Evolutionary conservation across 345 rosid genomes (phyloP), one percentile per base, ranked within the genome.

Genomic region (Rubroshorea leprosula): DNA sequence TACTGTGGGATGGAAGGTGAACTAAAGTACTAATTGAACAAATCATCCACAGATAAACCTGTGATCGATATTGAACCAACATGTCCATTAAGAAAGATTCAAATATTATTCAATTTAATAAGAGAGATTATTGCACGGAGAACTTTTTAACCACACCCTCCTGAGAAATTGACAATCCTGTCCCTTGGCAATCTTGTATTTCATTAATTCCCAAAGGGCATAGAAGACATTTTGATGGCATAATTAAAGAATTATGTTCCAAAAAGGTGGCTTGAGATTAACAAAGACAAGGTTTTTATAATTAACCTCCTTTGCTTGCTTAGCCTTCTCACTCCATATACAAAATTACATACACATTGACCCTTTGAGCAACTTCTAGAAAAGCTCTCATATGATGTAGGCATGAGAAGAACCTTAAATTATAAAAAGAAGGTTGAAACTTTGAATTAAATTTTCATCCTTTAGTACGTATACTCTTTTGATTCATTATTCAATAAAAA

Each of bases 71-170:
- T n/a, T n/a, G n/a, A n/a, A n/a, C n/a, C n/a, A n/a, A n/a, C n/a
- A n/a, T n/a, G n/a, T n/a, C n/a, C n/a, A n/a, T n/a, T n/a, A n/a
- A n/a, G n/a, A n/a, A n/a, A n/a, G n/a, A n/a, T n/a, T 70, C 72
- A 69, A 74, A 56, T 54, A 23, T 55, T 55, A 58, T 62, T 62
- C 54, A 62, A 58, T 69, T 15, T 44, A 55, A 56, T 49, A 9
- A 43, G 49, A 49, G 23, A 35, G 60, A 52, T 52, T 12, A 39
- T 5, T 9, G 5, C 35, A 29, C 35, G 21, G 51, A 49, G 25
- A 17, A 27, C 24, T 49, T 29, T 9, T 29, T 29, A 4, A 4
- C 44, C 58, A 54, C 68, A 67, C 51, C 56, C 51, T 61, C 19
- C 18, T 58, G 1, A 7, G 52, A 0, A 12, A 15, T 44, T 0